phyloP scores from a whole-genome alignment of 345 rosid genomes.

The Capsella bursapastoris region DNA sequence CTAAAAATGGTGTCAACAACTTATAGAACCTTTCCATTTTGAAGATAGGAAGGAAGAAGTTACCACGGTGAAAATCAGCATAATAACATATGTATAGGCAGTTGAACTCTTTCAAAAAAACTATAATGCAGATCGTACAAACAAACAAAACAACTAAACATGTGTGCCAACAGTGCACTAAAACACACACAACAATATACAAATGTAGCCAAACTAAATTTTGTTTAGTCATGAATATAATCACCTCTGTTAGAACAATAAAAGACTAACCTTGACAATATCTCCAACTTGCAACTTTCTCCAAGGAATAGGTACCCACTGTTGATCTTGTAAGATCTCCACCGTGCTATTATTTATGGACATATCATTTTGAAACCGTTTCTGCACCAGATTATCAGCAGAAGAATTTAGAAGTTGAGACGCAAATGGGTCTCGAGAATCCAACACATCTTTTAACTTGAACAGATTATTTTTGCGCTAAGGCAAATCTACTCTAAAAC shows the following conservation, averaged over 20 bases:
- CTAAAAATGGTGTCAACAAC: not conserved
- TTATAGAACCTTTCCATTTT: slow-evolving; percentile 1
- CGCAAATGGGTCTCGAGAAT: slow-evolving; percentile 20
- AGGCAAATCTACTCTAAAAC: not conserved
- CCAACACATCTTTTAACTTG: not conserved
- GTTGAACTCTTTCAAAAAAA: slow-evolving; percentile 25
- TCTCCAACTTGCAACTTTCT: slow-evolving; percentile 99
- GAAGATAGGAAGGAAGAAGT: not conserved
- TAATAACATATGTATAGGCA: slow-evolving; percentile 7
- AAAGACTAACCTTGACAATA: slow-evolving; percentile 74
- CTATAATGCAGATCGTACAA: slow-evolving; percentile 8
- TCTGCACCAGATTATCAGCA: slow-evolving; percentile 59
- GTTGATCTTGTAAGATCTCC: slow-evolving; percentile 86
- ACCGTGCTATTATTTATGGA: slow-evolving; percentile 74
- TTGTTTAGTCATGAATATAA: slow-evolving; percentile 3
- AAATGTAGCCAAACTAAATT: slow-evolving; percentile 1
- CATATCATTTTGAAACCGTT: slow-evolving; percentile 97
- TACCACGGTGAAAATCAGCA: slow-evolving; percentile 22
- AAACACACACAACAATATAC: slow-evolving; percentile 9
- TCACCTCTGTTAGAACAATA: slow-evolving; percentile 14
- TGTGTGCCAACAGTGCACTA: slow-evolving; percentile 9
- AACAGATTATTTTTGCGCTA: slow-evolving; percentile 15
- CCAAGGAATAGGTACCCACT: slow-evolving; percentile 84
- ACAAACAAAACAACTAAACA: slow-evolving; percentile 1
- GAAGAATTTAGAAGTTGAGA: slow-evolving; percentile 30